These are phyloP conservation scores for Mycosarcoma maydis DNA, from an alignment of 1,284 basidiomycete species.

Conservation along the genomic window DNA sequence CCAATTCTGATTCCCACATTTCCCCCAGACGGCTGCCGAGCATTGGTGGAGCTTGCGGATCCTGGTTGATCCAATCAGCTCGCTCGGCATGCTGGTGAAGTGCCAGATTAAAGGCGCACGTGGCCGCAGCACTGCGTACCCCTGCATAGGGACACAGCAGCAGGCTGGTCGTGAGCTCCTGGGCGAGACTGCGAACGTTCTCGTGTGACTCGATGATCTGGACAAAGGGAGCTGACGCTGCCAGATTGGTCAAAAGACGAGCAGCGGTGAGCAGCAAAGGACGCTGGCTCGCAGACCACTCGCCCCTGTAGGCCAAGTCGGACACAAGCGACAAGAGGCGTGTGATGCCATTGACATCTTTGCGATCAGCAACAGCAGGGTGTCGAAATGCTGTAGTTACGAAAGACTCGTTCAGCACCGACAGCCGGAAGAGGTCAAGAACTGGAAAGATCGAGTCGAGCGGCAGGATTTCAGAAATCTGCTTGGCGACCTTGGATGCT, in stretches of 20 bases:
- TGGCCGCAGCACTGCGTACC: slow-evolving; percentile 82
- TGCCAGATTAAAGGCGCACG: slow-evolving; percentile 80
- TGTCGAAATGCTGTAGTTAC: slow-evolving; percentile 12
- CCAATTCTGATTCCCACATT: slow-evolving; percentile 81
- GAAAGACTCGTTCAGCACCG: slow-evolving; percentile 73
- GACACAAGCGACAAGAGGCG: slow-evolving; percentile 21
- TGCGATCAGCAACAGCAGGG: slow-evolving; percentile 7
- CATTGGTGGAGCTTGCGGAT: slow-evolving; percentile 69
- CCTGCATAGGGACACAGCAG: slow-evolving; percentile 76
- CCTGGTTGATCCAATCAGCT: slow-evolving; percentile 33
- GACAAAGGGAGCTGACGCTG: slow-evolving; percentile 70
- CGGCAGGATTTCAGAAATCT: slow-evolving; percentile 68
- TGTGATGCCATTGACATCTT: slow-evolving; percentile 16
- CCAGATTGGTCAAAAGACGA: slow-evolving; percentile 79
- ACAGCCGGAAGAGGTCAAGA: slow-evolving; percentile 84
- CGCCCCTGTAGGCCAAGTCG: slow-evolving; percentile 52
- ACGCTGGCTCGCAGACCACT: slow-evolving; percentile 72
- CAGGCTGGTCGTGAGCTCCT: slow-evolving; percentile 73
- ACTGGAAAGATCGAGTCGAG: slow-evolving; percentile 79
- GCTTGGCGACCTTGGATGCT: slow-evolving; percentile 4
- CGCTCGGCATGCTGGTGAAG: slow-evolving; percentile 48
- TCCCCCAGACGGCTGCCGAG: slow-evolving; percentile 72
- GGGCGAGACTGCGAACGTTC: slow-evolving; percentile 64
- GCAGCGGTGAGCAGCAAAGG: slow-evolving; percentile 72
- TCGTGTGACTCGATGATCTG: slow-evolving; percentile 72